A percentile compares a stretch with the other conserved stretches of the same genome.
Evolutionary conservation across 371 early-diverging fungal species (phyloP).

Genomic region (Apophysomyces ossiformis): DNA sequence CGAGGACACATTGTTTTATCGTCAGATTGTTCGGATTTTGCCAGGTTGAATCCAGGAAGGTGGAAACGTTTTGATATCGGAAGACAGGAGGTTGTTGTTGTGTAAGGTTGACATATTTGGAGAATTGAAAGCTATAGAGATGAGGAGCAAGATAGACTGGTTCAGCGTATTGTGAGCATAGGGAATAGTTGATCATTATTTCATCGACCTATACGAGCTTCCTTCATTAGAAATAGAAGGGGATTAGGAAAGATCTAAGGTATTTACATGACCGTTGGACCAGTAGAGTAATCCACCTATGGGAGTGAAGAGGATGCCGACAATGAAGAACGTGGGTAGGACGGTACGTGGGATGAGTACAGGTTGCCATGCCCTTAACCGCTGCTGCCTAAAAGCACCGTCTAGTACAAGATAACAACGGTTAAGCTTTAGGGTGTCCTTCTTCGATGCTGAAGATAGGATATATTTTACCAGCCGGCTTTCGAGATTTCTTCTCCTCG

Average conservation of each 20-base stretch:
- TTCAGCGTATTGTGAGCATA: constrained; percentile 60
- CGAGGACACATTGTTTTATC: constrained; percentile 72
- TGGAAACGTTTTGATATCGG: constrained; percentile 31
- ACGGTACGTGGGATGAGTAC: constrained; percentile 95
- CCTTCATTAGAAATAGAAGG: not conserved
- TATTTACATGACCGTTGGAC: constrained; percentile 70
- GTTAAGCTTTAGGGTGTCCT: not conserved
- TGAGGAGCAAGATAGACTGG: constrained; percentile 37
- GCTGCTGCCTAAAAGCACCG: constrained; percentile 97
- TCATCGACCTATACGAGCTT: constrained; percentile 63
- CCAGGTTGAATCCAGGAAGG: constrained; percentile 38
- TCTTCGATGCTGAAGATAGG: not conserved
- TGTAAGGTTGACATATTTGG: constrained; percentile 12
- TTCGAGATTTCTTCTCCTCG: constrained; percentile 34
- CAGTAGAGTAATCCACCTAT: constrained; percentile 83
- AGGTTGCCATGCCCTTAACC: constrained; percentile 98
- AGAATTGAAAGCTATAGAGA: constrained; percentile 29
- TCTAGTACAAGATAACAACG: constrained; percentile 52
- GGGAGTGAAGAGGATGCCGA: constrained; percentile 93
- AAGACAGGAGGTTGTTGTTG: constrained; percentile 41
- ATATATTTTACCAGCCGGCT: constrained; percentile 25
- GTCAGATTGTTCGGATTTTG: constrained; percentile 45
- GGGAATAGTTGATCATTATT: constrained; percentile 90
- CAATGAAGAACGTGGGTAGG: constrained; percentile 86
- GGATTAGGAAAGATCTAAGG: not conserved